phyloP scores from a whole-genome alignment of 768 basidiomycete species.

The Mrakia hoshinonis region DNA sequence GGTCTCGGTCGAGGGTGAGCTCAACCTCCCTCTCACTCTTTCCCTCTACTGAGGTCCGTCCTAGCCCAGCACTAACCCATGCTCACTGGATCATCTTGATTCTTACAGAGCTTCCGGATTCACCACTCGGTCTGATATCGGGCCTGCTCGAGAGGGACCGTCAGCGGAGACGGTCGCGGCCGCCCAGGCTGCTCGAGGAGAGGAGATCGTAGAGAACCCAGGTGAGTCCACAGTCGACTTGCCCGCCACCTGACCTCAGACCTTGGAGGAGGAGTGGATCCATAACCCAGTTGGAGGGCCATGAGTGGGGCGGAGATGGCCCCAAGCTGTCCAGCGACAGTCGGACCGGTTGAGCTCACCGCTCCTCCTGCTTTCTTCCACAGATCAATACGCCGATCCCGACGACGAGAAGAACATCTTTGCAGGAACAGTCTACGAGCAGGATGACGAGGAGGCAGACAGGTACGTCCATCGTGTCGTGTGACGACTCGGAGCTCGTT shows the following conservation, averaged over 20 bases:
- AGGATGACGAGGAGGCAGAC: slow-evolving; percentile 96
- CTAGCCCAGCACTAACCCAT: neutral
- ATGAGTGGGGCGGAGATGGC: too few relatives aligned
- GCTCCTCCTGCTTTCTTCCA: too few relatives aligned
- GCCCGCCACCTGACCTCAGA: too few relatives aligned
- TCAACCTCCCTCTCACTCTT: neutral
- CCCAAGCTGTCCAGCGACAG: too few relatives aligned
- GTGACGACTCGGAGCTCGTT: neutral
- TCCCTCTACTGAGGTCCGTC: neutral
- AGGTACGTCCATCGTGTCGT: slow-evolving; percentile 34
- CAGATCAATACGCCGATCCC: slow-evolving; percentile 91
- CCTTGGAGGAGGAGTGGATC: too few relatives aligned
- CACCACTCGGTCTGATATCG: slow-evolving; percentile 96
- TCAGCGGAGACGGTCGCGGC: slow-evolving; percentile 68
- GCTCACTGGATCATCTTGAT: slow-evolving; percentile 17
- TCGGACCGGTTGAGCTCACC: too few relatives aligned
- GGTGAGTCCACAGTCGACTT: too few relatives aligned
- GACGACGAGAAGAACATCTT: slow-evolving; percentile 96
- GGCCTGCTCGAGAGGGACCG: slow-evolving; percentile 90
- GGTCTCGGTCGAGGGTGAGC: slow-evolving; percentile 93
- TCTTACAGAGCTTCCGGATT: slow-evolving; percentile 77
- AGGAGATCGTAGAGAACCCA: slow-evolving; percentile 69
- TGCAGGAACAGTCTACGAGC: slow-evolving; percentile 89
- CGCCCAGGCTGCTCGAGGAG: slow-evolving; percentile 74
- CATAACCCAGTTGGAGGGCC: too few relatives aligned